Evolutionary conservation across 106 monocot genomes (phyloP).

Genomic region (Apostasia shenzhenica): DNA sequence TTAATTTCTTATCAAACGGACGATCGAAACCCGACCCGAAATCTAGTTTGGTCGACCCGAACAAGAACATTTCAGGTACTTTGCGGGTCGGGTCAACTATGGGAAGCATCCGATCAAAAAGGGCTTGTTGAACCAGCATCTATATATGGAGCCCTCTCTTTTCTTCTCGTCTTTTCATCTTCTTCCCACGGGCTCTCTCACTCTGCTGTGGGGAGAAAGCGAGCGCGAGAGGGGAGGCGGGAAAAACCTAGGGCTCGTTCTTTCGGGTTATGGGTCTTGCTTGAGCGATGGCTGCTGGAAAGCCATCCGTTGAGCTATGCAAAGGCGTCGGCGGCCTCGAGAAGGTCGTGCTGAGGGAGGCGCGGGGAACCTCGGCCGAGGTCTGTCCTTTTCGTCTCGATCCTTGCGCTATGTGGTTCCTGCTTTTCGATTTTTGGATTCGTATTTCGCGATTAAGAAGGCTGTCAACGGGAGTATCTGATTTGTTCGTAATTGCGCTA

Average conservation of each 20-base stretch:
- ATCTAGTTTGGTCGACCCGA: too few species aligned
- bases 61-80: too few species aligned
- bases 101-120: too few species aligned
- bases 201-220: neutral
- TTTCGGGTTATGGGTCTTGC: constrained; percentile 36
- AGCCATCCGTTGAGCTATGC: constrained; percentile 31
- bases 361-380: constrained; percentile 40
- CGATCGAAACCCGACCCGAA: too few species aligned
- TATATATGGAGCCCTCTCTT: too few species aligned
- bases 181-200: too few species aligned
- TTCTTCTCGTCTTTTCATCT: too few species aligned
- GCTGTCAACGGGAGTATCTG: neutral
- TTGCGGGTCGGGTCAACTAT: too few species aligned
- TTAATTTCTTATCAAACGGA: too few species aligned
- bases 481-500: too few species aligned
- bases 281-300: constrained; percentile 31
- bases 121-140: too few species aligned
- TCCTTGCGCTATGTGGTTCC: neutral
- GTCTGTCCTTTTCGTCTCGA: constrained; percentile 9
- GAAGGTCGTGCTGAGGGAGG: constrained; percentile 41
- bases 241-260: constrained; percentile 19
- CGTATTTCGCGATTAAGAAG: neutral
- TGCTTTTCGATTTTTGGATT: neutral
- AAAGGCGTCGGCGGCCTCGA: constrained; percentile 50
- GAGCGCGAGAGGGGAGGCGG: constrained; percentile 5